Evolutionary conservation across 140 eudicot species (phyloP).

Genomic region (Eryngium alpinum): DNA sequence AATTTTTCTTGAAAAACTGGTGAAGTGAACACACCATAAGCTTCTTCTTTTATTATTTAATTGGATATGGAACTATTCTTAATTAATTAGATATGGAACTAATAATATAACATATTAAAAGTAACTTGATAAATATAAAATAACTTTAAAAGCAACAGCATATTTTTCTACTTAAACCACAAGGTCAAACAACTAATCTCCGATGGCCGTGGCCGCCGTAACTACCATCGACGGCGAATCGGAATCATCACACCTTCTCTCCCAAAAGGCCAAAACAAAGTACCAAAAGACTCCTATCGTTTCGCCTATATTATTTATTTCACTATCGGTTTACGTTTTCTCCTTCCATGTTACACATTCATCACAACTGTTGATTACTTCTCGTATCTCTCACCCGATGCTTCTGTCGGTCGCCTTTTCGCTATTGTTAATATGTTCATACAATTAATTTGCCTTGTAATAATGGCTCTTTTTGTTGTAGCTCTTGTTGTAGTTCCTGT

Average conservation of each 20-base stretch:
- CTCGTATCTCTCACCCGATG: constrained; percentile 69
- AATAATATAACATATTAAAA: too few relatives aligned
- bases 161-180: too few relatives aligned
- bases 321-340: constrained; percentile 76
- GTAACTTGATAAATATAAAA: too few relatives aligned
- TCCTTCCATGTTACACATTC: constrained; percentile 97
- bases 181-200: not conserved
- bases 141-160: too few relatives aligned
- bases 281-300: constrained; percentile 64
- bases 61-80: too few relatives aligned
- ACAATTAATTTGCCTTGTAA: constrained; percentile 43
- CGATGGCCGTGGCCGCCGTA: constrained; percentile 30
- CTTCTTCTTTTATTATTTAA: too few relatives aligned
- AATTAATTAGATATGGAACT: too few relatives aligned
- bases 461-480: constrained; percentile 50
- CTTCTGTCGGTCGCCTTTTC: constrained; percentile 78
- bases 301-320: constrained; percentile 81
- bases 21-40: too few relatives aligned
- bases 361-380: constrained; percentile 99
- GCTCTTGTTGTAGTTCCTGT: constrained; percentile 66
- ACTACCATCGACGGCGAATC: constrained; percentile 30
- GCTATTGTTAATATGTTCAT: constrained; percentile 60
- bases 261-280: not conserved
- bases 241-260: constrained; percentile 43
- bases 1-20: too few relatives aligned